phyloP scores from a whole-genome alignment of 1,284 basidiomycete species.

The Apiotrichum porosum region DNA sequence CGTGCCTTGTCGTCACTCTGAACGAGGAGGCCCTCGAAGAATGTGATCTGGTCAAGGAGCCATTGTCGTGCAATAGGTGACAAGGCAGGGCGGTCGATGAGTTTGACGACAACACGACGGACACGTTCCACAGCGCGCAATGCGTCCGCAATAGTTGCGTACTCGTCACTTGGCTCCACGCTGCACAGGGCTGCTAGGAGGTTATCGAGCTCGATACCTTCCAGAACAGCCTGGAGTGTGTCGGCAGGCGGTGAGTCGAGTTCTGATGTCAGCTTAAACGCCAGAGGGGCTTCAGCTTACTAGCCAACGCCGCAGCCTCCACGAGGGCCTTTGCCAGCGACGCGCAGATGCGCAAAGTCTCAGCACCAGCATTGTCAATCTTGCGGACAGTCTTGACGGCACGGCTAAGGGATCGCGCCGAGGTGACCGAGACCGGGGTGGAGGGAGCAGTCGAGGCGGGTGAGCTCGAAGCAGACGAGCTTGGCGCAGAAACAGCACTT shows the following conservation, averaged over 20 bases:
- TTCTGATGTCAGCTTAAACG: background rate
- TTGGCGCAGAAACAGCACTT: too few relatives aligned
- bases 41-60: conserved; percentile 9
- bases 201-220: background rate
- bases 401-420: background rate
- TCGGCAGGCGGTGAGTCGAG: background rate
- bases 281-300: too few relatives aligned
- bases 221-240: background rate
- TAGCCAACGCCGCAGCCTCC: background rate
- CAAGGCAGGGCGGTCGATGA: conserved; percentile 3
- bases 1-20: background rate
- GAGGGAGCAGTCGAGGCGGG: too few relatives aligned
- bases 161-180: conserved; percentile 1
- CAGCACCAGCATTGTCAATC: background rate
- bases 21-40: conserved; percentile 7
- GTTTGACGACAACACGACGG: conserved; percentile 20
- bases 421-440: background rate
- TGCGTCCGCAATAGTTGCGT: too few relatives aligned
- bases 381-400: background rate
- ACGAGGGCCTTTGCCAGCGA: conserved; percentile 2
- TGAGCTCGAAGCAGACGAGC: too few relatives aligned
- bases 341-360: background rate
- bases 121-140: conserved; percentile 20
- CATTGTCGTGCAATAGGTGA: conserved; percentile 4
- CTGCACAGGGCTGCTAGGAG: conserved; percentile 1